phyloP scores from a whole-genome alignment of 106 monocot species.

The Dendrobium nobile region DNA sequence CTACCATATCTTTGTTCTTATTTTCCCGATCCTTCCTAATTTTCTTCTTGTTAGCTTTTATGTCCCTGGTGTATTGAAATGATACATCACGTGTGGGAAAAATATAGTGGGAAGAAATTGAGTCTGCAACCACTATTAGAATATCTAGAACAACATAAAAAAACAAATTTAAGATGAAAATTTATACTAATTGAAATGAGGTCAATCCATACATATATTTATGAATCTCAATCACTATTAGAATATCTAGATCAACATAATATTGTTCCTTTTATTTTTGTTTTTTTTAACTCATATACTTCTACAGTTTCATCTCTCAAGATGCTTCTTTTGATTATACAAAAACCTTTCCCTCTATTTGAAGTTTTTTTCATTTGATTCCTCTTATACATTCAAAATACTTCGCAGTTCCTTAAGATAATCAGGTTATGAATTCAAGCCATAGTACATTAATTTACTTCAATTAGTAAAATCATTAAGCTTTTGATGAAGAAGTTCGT shows the following conservation, averaged over 20 bases:
- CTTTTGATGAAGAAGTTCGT: too few relatives aligned
- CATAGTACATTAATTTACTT: too few relatives aligned
- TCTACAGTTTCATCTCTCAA: too few relatives aligned
- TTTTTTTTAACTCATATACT: too few relatives aligned
- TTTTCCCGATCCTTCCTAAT: slow-evolving; percentile 73
- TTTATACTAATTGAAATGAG: not conserved
- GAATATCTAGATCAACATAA: not conserved
- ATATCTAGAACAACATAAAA: not conserved
- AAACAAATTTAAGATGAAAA: not conserved
- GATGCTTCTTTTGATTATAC: too few relatives aligned
- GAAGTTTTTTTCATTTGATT: too few relatives aligned
- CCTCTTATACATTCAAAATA: too few relatives aligned
- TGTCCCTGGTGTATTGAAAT: slow-evolving; percentile 40
- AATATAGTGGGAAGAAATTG: not conserved
- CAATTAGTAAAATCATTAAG: too few relatives aligned
- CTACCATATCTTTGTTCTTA: slow-evolving; percentile 71
- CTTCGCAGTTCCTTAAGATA: too few relatives aligned
- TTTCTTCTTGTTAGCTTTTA: slow-evolving; percentile 69
- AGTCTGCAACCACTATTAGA: not conserved
- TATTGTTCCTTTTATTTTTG: too few relatives aligned
- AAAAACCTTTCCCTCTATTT: too few relatives aligned
- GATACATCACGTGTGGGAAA: not conserved
- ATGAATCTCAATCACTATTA: not conserved
- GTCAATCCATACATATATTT: not conserved
- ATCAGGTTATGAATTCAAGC: too few relatives aligned